These are phyloP conservation scores for Neltuma alba DNA, from an alignment of 306 rosid genomes.

Conservation along the genomic window DNA sequence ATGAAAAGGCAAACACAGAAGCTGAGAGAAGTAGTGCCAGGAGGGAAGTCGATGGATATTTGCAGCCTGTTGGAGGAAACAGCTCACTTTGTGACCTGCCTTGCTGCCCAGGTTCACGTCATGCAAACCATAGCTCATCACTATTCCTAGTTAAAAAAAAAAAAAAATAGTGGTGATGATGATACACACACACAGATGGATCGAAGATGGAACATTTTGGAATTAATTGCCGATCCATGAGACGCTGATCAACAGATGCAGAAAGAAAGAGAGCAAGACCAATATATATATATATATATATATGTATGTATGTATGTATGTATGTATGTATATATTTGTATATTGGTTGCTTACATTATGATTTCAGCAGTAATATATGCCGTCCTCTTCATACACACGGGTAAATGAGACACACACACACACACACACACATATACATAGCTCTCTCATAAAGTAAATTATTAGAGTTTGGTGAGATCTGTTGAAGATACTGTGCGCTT, in stretches of 20 bases:
- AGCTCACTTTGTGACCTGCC: constrained; percentile 14
- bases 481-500: not conserved
- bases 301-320: not conserved
- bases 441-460: not conserved
- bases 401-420: not conserved
- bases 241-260: not conserved
- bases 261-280: not conserved
- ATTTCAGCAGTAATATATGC: not conserved
- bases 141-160: not conserved
- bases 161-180: too few species aligned
- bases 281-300: not conserved
- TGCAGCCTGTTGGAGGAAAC: constrained; percentile 19
- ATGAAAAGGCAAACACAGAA: not conserved
- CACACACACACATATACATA: not conserved
- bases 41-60: constrained; percentile 3
- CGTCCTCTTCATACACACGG: not conserved
- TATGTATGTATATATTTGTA: not conserved
- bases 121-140: constrained; percentile 22
- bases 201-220: not conserved
- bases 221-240: not conserved
- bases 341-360: not conserved
- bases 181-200: not conserved
- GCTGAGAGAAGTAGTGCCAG: constrained; percentile 4
- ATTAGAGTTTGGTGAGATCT: not conserved
- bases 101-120: not conserved